A percentile compares a stretch with the other conserved stretches of the same genome.
Conservation (phyloP, 345 rosid genomes). For the Alliaria petiolata region DNA sequence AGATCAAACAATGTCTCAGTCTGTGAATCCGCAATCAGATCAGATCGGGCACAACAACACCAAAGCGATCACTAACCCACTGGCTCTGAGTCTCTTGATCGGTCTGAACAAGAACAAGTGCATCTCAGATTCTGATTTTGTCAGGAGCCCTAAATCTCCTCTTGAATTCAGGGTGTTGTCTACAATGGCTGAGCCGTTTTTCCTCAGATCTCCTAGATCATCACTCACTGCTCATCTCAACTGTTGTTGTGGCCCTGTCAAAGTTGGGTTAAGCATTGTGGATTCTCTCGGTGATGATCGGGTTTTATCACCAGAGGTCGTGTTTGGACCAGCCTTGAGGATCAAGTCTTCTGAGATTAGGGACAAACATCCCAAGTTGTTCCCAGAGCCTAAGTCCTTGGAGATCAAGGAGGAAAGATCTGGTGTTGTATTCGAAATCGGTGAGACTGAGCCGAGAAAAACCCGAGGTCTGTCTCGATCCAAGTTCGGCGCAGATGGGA, state of each 20-base stretch:
- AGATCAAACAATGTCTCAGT: conserved; percentile 48
- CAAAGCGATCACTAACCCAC: conserved; percentile 44
- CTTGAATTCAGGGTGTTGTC: conserved; percentile 65
- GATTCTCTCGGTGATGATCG: conserved; percentile 52
- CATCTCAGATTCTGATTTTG: conserved; percentile 63
- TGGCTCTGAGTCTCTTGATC: conserved; percentile 46
- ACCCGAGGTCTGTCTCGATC: conserved; percentile 29
- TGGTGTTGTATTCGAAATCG: conserved; percentile 63
- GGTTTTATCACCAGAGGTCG: conserved; percentile 43
- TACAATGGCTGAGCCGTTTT: conserved; percentile 42
- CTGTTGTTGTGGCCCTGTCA: conserved; percentile 73
- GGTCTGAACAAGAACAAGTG: conserved; percentile 59
- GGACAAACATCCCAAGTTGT: conserved; percentile 28
- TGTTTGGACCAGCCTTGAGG: conserved; percentile 63
- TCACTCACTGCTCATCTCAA: conserved; percentile 39
- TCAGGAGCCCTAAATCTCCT: conserved; percentile 93
- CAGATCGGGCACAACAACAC: conserved; percentile 27
- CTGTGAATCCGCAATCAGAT: conserved; percentile 34
- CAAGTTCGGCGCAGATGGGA: conserved; percentile 26
- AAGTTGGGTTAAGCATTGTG: conserved; percentile 85
- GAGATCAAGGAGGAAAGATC: conserved; percentile 44
- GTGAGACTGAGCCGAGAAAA: conserved; percentile 40
- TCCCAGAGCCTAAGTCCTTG: conserved; percentile 36
- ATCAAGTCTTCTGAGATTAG: conserved; percentile 36
- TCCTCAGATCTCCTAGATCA: conserved; percentile 45